Percentiles rank a stretch among this genome's conserved stretches.
Conservation (phyloP, 495 filamentous ascomycete species). For the Aspergillus bertholletiae region DNA sequence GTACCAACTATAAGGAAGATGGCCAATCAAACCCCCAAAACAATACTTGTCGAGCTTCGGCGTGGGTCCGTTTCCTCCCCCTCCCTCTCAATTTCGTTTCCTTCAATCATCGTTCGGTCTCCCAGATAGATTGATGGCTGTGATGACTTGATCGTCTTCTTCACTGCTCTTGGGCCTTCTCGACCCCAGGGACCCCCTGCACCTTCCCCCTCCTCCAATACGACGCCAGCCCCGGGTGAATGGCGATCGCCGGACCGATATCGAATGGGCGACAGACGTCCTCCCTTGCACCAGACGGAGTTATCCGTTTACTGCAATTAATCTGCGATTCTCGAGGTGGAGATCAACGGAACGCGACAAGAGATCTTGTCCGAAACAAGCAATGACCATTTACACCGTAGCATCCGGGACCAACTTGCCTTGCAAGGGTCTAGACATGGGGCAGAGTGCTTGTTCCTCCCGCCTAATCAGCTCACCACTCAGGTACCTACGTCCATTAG, state of each 20-base stretch:
- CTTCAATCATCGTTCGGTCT: background rate
- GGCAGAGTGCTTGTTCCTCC: background rate
- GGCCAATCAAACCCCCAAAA: too few relatives aligned
- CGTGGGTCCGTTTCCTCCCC: too few relatives aligned
- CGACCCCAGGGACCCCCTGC: background rate
- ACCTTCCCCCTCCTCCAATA: background rate
- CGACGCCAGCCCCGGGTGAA: background rate
- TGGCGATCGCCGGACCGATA: background rate
- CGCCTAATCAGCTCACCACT: background rate
- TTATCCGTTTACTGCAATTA: background rate
- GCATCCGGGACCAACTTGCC: background rate
- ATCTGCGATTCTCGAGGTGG: background rate
- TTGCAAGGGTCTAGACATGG: background rate
- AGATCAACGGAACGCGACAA: background rate
- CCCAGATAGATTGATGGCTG: background rate
- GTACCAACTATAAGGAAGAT: too few relatives aligned
- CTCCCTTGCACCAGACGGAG: background rate
- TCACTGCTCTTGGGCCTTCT: background rate
- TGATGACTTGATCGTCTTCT: background rate
- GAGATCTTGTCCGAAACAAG: background rate
- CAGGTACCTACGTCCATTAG: background rate
- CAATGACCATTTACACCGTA: background rate
- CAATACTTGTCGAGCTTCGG: too few relatives aligned
- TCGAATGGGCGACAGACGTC: background rate
- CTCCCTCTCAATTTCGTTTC: background rate